These are phyloP conservation scores for Periconia sp. DNA, from an alignment of 2,329 filamentous ascomycete genomes.

Conservation along the genomic window DNA sequence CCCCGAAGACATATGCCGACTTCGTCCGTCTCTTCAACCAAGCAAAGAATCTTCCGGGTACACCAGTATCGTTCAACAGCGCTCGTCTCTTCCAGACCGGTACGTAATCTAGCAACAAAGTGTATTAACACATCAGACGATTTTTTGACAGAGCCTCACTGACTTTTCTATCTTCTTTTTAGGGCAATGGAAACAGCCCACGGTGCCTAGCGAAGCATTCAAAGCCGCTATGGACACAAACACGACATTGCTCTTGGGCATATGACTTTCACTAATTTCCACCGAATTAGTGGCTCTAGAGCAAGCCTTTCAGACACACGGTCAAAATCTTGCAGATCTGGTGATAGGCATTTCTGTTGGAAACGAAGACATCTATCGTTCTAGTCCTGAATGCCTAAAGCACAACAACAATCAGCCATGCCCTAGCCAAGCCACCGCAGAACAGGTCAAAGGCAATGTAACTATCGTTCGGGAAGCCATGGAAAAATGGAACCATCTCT, in stretches of 20 bases:
- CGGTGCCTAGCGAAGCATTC: constrained; percentile 59
- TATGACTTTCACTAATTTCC: constrained; percentile 37
- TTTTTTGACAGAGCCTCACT: too few species aligned
- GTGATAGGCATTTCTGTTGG: constrained; percentile 40
- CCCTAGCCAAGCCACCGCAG: background rate
- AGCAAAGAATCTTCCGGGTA: constrained; percentile 20
- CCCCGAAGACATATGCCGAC: constrained; percentile 23
- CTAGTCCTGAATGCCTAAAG: constrained; percentile 41
- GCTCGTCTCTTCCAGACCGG: constrained; percentile 69
- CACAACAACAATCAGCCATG: background rate
- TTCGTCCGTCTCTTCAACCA: constrained; percentile 25
- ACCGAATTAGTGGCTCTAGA: constrained; percentile 32
- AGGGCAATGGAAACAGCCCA: constrained; percentile 47
- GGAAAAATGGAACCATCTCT: background rate
- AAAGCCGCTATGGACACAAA: constrained; percentile 36
- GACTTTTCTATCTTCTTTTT: background rate
- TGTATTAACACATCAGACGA: too few species aligned
- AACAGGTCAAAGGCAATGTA: constrained; percentile 57
- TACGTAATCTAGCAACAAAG: too few species aligned
- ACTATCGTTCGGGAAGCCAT: constrained; percentile 14
- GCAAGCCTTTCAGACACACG: constrained; percentile 34
- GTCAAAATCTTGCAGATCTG: constrained; percentile 54
- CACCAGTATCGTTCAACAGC: constrained; percentile 62
- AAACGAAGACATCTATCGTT: constrained; percentile 57
- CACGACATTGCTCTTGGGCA: constrained; percentile 35